A percentile compares a stretch with the other conserved stretches of the same genome.
Evolutionary conservation across 2,329 filamentous ascomycete genomes (phyloP).

Genomic region (Nigrospora oryzae): DNA sequence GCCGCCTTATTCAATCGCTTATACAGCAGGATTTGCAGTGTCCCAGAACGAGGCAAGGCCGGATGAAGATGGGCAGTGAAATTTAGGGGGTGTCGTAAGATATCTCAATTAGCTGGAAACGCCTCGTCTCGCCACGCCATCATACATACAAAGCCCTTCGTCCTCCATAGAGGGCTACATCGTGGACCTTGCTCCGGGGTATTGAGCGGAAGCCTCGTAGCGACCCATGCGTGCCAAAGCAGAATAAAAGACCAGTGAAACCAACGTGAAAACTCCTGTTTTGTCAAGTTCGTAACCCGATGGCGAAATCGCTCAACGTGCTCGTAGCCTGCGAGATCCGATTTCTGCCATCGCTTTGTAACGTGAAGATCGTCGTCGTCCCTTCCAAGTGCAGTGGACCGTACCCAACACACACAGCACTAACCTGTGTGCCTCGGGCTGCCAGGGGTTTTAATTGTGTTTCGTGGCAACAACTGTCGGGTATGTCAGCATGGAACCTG

Average conservation of each 20-base stretch:
- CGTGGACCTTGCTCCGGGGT: constrained; percentile 6
- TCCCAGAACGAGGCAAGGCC: no score
- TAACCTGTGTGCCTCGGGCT: constrained; percentile 5
- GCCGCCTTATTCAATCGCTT: no score
- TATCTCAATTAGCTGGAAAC: constrained; percentile 38
- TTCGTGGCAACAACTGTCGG: constrained; percentile 32
- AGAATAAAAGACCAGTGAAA: constrained; percentile 22
- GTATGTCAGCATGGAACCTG: constrained; percentile 12
- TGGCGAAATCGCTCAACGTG: constrained; percentile 14
- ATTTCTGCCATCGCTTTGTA: constrained; percentile 12
- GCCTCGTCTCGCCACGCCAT: constrained; percentile 36
- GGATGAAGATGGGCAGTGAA: no score
- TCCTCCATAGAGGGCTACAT: constrained; percentile 12
- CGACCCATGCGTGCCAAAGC: constrained; percentile 20
- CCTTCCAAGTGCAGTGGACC: constrained; percentile 13
- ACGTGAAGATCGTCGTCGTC: constrained; percentile 9
- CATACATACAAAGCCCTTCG: constrained; percentile 30
- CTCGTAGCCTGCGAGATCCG: constrained; percentile 26
- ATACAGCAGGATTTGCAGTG: no score
- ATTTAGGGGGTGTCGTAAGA: constrained; percentile 11
- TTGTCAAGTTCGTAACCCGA: constrained; percentile 22
- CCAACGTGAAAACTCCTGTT: constrained; percentile 18
- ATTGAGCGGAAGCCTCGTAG: constrained; percentile 14
- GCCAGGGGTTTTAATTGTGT: constrained; percentile 22
- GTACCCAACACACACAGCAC: constrained; percentile 10